Conservation (phyloP, 1,284 basidiomycete genomes). For the Marasmius fiardii region DNA sequence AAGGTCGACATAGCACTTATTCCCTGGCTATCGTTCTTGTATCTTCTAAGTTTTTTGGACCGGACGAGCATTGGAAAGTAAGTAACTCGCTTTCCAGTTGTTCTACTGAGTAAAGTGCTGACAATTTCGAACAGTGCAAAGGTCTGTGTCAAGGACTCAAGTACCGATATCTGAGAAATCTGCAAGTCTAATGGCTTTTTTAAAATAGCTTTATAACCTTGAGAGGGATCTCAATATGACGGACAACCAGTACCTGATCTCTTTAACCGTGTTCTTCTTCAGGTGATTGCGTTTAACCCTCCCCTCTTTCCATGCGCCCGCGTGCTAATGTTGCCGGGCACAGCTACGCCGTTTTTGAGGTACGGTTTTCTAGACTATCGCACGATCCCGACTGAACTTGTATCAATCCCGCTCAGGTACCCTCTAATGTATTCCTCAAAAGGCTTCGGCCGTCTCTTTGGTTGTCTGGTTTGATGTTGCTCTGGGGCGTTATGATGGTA, state of each 20-base stretch:
- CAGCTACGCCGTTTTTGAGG: conserved; percentile 65
- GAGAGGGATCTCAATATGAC: conserved; percentile 51
- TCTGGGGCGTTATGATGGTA: conserved; percentile 75
- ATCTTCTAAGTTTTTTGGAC: conserved; percentile 74
- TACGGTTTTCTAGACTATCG: conserved; percentile 11
- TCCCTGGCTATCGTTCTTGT: conserved; percentile 71
- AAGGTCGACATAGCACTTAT: conserved; percentile 64
- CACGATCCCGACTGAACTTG: neutral
- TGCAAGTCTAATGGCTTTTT: neutral
- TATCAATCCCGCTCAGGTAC: conserved; percentile 37
- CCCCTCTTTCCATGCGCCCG: neutral
- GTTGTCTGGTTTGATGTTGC: conserved; percentile 60
- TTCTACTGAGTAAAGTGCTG: neutral
- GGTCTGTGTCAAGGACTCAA: conserved; percentile 31
- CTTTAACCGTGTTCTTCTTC: conserved; percentile 58
- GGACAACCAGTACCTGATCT: conserved; percentile 62
- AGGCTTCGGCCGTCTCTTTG: conserved; percentile 52
- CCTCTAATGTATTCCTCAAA: conserved; percentile 69
- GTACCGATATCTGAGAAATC: neutral
- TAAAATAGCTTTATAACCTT: conserved; percentile 49
- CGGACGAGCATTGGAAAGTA: conserved; percentile 79
- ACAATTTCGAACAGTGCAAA: conserved; percentile 42
- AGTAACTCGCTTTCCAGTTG: conserved; percentile 18
- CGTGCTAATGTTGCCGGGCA: too few relatives aligned
- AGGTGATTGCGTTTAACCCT: conserved; percentile 42